phyloP scores from a whole-genome alignment of 2,329 filamentous ascomycete genomes.

The Alternaria triticina region DNA sequence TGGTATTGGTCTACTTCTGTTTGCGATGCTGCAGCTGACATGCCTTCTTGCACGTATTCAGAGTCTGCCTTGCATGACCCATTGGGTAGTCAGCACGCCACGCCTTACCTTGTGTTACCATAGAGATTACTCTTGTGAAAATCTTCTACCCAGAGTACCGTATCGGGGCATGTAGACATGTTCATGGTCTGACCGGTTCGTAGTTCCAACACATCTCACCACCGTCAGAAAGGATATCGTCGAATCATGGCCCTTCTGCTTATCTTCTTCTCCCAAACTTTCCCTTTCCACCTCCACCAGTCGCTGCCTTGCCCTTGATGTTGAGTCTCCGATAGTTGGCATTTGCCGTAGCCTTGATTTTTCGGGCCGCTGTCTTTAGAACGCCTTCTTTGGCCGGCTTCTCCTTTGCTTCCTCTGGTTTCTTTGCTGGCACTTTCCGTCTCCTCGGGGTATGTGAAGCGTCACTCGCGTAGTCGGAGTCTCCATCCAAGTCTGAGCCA shows the following conservation, averaged over 20 bases:
- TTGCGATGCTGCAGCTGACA: slow-evolving; percentile 5
- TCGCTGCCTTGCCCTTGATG: slow-evolving; percentile 57
- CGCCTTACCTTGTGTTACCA: slow-evolving; percentile 6
- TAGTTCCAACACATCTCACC: background rate
- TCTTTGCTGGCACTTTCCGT: slow-evolving; percentile 31
- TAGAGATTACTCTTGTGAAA: slow-evolving; percentile 4
- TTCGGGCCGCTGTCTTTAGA: slow-evolving; percentile 50
- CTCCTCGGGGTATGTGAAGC: slow-evolving; percentile 44
- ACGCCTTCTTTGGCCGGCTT: slow-evolving; percentile 31
- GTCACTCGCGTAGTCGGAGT: slow-evolving; percentile 53
- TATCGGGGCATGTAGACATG: background rate
- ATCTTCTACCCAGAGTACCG: background rate
- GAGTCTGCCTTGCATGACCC: slow-evolving; percentile 3
- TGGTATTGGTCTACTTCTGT: background rate
- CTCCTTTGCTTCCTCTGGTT: slow-evolving; percentile 11
- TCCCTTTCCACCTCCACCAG: slow-evolving; percentile 47
- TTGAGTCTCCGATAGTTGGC: slow-evolving; percentile 58
- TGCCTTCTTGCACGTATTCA: background rate
- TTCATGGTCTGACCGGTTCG: background rate
- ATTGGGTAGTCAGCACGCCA: slow-evolving; percentile 7
- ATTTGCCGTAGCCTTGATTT: slow-evolving; percentile 55
- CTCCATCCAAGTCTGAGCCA: slow-evolving; percentile 39
- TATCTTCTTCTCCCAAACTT: slow-evolving; percentile 46
- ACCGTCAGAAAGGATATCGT: background rate
- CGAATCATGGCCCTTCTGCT: background rate